Percentiles rank a stretch among this genome's conserved stretches.
Conservation (phyloP, 2,329 filamentous ascomycete genomes). For the Purpureocillium takamizusanense region DNA sequence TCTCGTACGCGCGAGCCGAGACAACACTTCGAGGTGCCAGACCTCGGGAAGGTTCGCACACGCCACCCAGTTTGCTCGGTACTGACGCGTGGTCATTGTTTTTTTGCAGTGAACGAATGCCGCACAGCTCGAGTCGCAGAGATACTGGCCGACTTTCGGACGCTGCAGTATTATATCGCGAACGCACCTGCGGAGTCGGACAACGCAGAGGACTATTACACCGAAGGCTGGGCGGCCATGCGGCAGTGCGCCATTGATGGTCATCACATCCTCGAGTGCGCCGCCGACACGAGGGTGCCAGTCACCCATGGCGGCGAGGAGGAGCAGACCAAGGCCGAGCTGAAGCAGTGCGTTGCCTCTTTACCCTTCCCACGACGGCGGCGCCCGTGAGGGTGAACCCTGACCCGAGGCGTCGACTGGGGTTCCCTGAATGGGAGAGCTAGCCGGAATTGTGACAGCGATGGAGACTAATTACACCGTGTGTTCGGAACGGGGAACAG, state of each 20-base stretch:
- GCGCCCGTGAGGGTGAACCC: neutral
- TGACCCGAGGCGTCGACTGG: neutral
- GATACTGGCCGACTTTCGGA: constrained; percentile 52
- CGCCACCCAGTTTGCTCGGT: neutral
- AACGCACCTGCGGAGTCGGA: constrained; percentile 44
- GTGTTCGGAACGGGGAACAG: constrained; percentile 20
- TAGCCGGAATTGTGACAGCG: neutral
- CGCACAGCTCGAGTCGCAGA: constrained; percentile 52
- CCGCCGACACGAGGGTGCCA: constrained; percentile 52
- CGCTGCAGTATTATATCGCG: constrained; percentile 53
- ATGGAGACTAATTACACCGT: neutral
- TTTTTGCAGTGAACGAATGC: constrained; percentile 47
- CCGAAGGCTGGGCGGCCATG: constrained; percentile 53
- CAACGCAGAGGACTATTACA: constrained; percentile 50
- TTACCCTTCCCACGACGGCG: neutral
- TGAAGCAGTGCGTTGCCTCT: constrained; percentile 45
- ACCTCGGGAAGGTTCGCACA: neutral
- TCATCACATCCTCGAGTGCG: constrained; percentile 55
- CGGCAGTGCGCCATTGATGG: constrained; percentile 55
- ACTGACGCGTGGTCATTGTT: neutral
- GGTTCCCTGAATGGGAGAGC: neutral
- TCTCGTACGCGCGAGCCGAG: neutral
- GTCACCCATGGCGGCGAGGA: constrained; percentile 41
- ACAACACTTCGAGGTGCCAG: too few species aligned
- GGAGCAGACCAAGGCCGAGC: constrained; percentile 53